phyloP scores from a whole-genome alignment of 2,329 filamentous ascomycete species.

The Fusarium brachygibbosum region DNA sequence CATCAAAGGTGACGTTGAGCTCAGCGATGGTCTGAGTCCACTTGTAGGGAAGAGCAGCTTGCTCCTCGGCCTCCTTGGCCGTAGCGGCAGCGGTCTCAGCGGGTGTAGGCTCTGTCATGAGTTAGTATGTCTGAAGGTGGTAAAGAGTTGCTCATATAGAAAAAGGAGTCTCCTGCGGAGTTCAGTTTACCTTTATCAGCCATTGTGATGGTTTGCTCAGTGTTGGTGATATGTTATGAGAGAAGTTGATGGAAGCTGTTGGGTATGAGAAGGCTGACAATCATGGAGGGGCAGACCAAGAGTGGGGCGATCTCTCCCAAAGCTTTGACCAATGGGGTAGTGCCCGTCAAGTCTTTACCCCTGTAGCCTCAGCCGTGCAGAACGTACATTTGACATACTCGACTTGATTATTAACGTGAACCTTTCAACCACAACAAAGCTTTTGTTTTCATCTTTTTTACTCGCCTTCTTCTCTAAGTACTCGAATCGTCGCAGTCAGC shows the following conservation, averaged over 20 bases:
- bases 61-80: slow-evolving; percentile 85
- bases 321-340: slow-evolving; percentile 42
- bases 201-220: slow-evolving; percentile 51
- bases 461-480: not conserved
- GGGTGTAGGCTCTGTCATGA: slow-evolving; percentile 62
- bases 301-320: not conserved
- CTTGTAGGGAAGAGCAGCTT: slow-evolving; percentile 93
- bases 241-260: slow-evolving; percentile 43
- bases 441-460: not conserved
- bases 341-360: slow-evolving; percentile 12
- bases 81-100: slow-evolving; percentile 70
- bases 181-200: slow-evolving; percentile 53
- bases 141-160: not conserved
- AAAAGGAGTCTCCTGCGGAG: not conserved
- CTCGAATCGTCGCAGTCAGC: not conserved
- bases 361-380: slow-evolving; percentile 47
- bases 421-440: slow-evolving; percentile 13
- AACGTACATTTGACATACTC: slow-evolving; percentile 21
- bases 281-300: slow-evolving; percentile 43
- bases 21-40: slow-evolving; percentile 96
- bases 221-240: slow-evolving; percentile 16
- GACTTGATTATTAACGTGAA: slow-evolving; percentile 18
- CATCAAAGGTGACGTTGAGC: slow-evolving; percentile 81
- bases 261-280: slow-evolving; percentile 50
- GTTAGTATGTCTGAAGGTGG: not conserved